phyloP scores from a whole-genome alignment of 495 filamentous ascomycete species.

The Bathelium albidoporum region DNA sequence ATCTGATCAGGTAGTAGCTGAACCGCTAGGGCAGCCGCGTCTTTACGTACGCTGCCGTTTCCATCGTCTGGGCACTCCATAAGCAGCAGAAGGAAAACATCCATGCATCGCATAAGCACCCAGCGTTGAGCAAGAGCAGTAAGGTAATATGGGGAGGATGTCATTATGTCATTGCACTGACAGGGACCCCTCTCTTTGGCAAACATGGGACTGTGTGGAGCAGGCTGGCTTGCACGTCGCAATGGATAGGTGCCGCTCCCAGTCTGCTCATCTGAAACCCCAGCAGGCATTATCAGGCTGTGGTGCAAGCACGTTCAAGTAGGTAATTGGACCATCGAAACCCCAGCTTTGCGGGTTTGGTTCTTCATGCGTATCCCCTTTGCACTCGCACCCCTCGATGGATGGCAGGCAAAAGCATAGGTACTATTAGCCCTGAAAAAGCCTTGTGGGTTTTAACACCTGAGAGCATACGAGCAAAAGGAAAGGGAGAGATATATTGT shows the following conservation, averaged over 20 bases:
- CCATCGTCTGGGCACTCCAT: not conserved
- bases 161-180: not conserved
- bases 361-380: not conserved
- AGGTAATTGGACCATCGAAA: not conserved
- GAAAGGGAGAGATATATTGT: not conserved
- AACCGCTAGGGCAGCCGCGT: too few species aligned
- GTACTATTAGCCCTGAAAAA: not conserved
- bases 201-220: not conserved
- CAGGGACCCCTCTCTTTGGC: not conserved
- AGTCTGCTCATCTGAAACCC: slow-evolving; percentile 3
- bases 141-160: too few species aligned
- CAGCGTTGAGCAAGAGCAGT: too few species aligned
- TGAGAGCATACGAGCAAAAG: not conserved
- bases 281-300: too few species aligned
- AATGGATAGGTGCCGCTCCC: not conserved
- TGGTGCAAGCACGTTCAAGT: not conserved
- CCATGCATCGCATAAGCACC: not conserved
- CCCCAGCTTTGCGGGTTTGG: not conserved
- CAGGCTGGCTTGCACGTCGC: not conserved
- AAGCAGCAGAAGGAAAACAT: too few species aligned
- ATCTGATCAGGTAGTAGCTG: too few species aligned
- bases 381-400: not conserved
- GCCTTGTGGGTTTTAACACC: not conserved
- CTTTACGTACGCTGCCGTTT: too few species aligned
- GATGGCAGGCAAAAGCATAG: not conserved